Conservation (phyloP, 805 yeast genomes). For the Kluyveromyces wickerhamii region DNA sequence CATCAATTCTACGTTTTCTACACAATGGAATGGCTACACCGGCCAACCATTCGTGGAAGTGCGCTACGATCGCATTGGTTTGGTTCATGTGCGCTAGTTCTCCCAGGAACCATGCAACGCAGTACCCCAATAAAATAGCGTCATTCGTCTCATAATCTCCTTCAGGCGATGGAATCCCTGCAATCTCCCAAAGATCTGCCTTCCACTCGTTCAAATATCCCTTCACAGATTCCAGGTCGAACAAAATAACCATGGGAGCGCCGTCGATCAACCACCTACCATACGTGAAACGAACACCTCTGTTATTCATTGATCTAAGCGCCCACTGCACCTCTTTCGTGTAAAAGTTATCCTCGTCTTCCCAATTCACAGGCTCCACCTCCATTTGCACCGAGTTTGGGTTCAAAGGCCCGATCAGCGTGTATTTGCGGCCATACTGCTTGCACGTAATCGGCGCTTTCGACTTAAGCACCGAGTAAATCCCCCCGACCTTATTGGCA, state of each 20-base stretch:
- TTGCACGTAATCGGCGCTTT: conserved; percentile 95
- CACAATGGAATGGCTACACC: conserved; percentile 93
- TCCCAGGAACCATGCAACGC: conserved; percentile 96
- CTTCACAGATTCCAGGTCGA: conserved; percentile 73
- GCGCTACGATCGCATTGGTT: conserved; percentile 84
- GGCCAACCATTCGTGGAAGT: conserved; percentile 97
- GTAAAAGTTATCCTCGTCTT: conserved; percentile 34
- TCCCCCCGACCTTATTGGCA: conserved; percentile 96
- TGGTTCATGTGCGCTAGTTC: conserved; percentile 81
- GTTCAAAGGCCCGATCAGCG: conserved; percentile 80
- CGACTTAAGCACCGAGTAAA: conserved; percentile 91
- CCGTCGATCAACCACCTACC: conserved; percentile 98
- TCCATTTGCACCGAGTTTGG: conserved; percentile 66
- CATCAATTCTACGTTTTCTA: conserved; percentile 84
- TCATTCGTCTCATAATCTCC: conserved; percentile 85
- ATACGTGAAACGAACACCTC: conserved; percentile 78
- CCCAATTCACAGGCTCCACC: conserved; percentile 65
- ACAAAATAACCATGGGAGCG: conserved; percentile 86
- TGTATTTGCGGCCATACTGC: conserved; percentile 82
- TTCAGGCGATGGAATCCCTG: conserved; percentile 90
- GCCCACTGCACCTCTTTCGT: conserved; percentile 44
- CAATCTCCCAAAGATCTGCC: conserved; percentile 80
- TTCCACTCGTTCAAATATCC: conserved; percentile 84
- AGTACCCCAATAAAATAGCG: conserved; percentile 85
- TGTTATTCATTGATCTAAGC: conserved; percentile 65